Conservation (phyloP, 148 eudicot genomes). For the Silene uniflora region DNA sequence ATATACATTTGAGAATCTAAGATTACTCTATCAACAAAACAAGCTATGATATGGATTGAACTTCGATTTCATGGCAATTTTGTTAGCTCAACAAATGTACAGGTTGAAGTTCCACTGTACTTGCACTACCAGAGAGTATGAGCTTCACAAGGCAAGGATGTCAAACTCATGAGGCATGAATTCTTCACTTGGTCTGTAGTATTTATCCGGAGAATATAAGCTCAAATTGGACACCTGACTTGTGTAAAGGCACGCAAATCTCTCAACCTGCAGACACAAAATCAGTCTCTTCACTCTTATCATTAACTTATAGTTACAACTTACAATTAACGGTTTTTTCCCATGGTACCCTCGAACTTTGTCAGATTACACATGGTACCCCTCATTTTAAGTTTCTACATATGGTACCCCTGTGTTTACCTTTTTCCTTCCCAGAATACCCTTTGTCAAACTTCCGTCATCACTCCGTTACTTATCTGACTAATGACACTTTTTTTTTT, state of each 20-base stretch:
- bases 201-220: slow-evolving; percentile 88
- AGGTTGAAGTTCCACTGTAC: neutral
- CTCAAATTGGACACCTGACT: slow-evolving; percentile 88
- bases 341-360: too few relatives aligned
- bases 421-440: too few relatives aligned
- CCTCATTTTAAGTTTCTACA: too few relatives aligned
- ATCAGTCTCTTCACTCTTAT: neutral
- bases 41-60: neutral
- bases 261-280: slow-evolving; percentile 64
- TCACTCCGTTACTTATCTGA: too few relatives aligned
- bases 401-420: too few relatives aligned
- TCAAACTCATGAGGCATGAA: slow-evolving; percentile 95
- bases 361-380: too few relatives aligned
- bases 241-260: slow-evolving; percentile 93
- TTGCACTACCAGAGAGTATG: slow-evolving; percentile 17
- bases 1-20: slow-evolving; percentile 12
- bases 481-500: too few relatives aligned
- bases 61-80: slow-evolving; percentile 10
- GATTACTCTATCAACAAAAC: neutral
- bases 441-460: too few relatives aligned
- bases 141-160: slow-evolving; percentile 38
- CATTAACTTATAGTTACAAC: too few relatives aligned
- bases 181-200: slow-evolving; percentile 95
- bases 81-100: slow-evolving; percentile 4
- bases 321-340: too few relatives aligned